Conservation (phyloP, 2,329 filamentous ascomycete species). For the Grosmannia penicillata region DNA sequence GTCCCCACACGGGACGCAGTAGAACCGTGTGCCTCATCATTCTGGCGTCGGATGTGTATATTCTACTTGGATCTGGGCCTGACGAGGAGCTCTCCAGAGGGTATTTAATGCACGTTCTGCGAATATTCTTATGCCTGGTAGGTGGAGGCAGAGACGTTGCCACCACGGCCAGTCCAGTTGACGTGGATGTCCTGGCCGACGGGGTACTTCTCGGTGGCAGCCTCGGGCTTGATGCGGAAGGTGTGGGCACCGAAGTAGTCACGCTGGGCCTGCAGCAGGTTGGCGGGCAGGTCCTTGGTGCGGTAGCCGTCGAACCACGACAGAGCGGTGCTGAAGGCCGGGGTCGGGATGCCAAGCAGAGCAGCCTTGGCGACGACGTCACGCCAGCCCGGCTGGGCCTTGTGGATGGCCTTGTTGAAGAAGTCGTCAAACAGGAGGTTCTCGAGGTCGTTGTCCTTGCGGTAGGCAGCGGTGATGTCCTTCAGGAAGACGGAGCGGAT, state of each 20-base stretch:
- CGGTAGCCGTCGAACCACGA: constrained; percentile 99
- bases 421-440: constrained; percentile 98
- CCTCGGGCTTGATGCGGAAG: constrained; percentile 75
- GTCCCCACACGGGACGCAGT: background rate
- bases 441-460: constrained; percentile 83
- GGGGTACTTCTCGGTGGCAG: constrained; percentile 64
- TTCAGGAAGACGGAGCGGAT: constrained; percentile 99
- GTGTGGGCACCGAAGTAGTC: constrained; percentile 98
- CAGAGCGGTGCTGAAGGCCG: constrained; percentile 90
- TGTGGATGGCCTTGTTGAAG: constrained; percentile 99
- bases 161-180: constrained; percentile 98
- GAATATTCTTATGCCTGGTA: constrained; percentile 67
- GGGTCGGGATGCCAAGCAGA: constrained; percentile 87
- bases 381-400: constrained; percentile 84
- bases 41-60: background rate
- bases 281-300: constrained; percentile 92
- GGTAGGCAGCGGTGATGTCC: constrained; percentile 97
- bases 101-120: background rate
- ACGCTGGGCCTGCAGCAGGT: constrained; percentile 95
- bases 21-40: background rate
- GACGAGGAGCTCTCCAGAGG: background rate
- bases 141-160: constrained; percentile 91
- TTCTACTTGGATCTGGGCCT: background rate
- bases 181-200: constrained; percentile 86
- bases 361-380: constrained; percentile 84